Evolutionary conservation across 306 rosid genomes (phyloP), one percentile per base, ranked within the genome.

Genomic region (Cyamopsis tetragonoloba): DNA sequence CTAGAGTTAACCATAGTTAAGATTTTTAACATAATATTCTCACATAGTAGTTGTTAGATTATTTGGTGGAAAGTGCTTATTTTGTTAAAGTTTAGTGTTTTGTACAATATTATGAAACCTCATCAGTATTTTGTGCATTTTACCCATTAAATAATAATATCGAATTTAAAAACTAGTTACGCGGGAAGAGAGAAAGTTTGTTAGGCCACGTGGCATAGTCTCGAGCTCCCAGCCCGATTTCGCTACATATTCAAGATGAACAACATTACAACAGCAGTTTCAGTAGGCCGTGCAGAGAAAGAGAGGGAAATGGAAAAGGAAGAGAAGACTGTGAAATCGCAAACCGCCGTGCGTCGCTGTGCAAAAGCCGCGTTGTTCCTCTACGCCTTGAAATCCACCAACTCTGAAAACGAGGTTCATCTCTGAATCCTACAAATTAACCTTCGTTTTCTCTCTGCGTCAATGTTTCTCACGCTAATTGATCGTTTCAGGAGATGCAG

Each of bases 331-430:
- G 60, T 43, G 77, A 60, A 59, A 68, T 76, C 82, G 32, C 70
- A 14, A 61, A 46, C 23, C 3, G 74, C 53, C 19, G 1, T 75
- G 2, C 66, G 73, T 30, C 87, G 83, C 13, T 80, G 88, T 65
- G 86, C 88, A 7, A 89, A 84, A 70, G 92, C 84, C 5, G 85
- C 86, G 4, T 14, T 84, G 53, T 72, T 89, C 57, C 83, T 86
- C 35, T 72, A 74, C 7, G 15, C 71, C 18, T 72, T 86, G 76
- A 79, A 80, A 66, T 73, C 89, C 39, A 10, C 39, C 59, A 11
- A 69, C 60, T 24, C 26, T 43, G 55, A 22, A 39, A 24, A 65
- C 30, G 42, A 80, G 73, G 79, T 69, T 4, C 23, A 27, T 23
- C 4, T 12, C 15, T 42, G 4, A 39, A 39, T 27, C 28, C 64